Percentiles rank a stretch among this genome's conserved stretches.
Evolutionary conservation across 805 yeast genomes (phyloP).

Genomic region (baker's yeast (Saccharomyces cerevisiae)): DNA sequence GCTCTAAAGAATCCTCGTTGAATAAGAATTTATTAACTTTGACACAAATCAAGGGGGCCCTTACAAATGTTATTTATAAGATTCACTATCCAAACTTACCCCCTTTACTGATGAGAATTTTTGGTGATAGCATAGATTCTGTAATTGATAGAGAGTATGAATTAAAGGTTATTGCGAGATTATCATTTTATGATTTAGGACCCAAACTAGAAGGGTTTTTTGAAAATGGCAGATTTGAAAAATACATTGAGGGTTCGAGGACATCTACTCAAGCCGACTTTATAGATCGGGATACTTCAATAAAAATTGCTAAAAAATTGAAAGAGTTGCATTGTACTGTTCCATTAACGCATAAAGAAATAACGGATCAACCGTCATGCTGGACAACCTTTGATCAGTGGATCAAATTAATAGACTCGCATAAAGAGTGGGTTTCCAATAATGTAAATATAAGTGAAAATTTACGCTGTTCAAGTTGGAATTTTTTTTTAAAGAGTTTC

Average conservation of each 20-base stretch:
- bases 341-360: constrained; percentile 47
- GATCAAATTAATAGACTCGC: constrained; percentile 40
- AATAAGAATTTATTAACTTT: constrained; percentile 41
- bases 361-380: constrained; percentile 46
- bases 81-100: constrained; percentile 53
- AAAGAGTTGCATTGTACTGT: constrained; percentile 77
- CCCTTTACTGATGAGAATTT: constrained; percentile 60
- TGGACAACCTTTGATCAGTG: constrained; percentile 68
- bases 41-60: constrained; percentile 73
- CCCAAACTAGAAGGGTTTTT: constrained; percentile 80
- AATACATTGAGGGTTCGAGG: constrained; percentile 68
- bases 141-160: constrained; percentile 78
- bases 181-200: constrained; percentile 68
- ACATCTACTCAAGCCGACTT: constrained; percentile 65
- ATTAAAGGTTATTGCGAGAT: constrained; percentile 55
- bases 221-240: constrained; percentile 84
- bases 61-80: constrained; percentile 80
- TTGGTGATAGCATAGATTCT: constrained; percentile 77
- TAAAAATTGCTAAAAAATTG: constrained; percentile 85
- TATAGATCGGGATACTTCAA: constrained; percentile 56
- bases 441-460: constrained; percentile 27
- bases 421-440: constrained; percentile 24
- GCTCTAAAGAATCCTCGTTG: constrained; percentile 27
- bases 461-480: constrained; percentile 36
- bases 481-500: constrained; percentile 39